These are phyloP conservation scores for Trichoderma atroviride DNA, from an alignment of 2,329 filamentous ascomycete genomes.

Conservation along the genomic window DNA sequence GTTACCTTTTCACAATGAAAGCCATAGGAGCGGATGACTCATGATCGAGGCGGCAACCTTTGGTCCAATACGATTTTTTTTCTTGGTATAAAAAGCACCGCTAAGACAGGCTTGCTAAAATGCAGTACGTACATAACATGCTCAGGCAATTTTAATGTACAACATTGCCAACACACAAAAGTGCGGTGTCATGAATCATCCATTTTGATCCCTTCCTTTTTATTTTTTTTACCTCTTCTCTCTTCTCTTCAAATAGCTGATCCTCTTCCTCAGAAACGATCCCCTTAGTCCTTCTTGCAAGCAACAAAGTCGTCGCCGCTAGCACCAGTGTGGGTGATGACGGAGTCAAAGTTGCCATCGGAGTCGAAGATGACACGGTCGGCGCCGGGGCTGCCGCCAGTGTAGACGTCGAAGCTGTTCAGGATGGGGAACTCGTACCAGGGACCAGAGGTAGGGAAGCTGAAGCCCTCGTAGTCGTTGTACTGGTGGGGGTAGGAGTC, in stretches of 20 bases:
- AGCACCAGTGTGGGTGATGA: slow-evolving; percentile 72
- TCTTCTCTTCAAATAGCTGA: neutral
- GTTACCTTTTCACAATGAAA: neutral
- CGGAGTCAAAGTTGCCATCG: slow-evolving; percentile 58
- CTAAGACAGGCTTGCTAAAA: slow-evolving; percentile 11
- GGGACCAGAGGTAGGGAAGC: slow-evolving; percentile 39
- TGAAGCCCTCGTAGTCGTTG: slow-evolving; percentile 45
- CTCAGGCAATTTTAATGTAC: neutral
- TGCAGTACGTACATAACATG: slow-evolving; percentile 17
- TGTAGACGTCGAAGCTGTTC: slow-evolving; percentile 38
- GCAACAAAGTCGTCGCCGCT: slow-evolving; percentile 68
- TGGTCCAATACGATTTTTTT: neutral
- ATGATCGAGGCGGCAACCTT: neutral
- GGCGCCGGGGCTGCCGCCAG: slow-evolving; percentile 56
- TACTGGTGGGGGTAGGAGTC: slow-evolving; percentile 43
- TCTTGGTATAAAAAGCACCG: neutral
- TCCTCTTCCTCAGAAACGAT: too few relatives aligned
- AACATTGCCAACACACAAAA: neutral
- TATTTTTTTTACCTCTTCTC: neutral
- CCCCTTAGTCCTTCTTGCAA: slow-evolving; percentile 44
- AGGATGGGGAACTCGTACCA: slow-evolving; percentile 47
- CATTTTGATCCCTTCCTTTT: neutral
- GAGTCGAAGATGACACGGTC: slow-evolving; percentile 66
- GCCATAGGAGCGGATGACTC: neutral
- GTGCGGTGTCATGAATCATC: slow-evolving; percentile 1